phyloP scores from a whole-genome alignment of 352 stramenopile species.

The Globisporangium lucens region DNA sequence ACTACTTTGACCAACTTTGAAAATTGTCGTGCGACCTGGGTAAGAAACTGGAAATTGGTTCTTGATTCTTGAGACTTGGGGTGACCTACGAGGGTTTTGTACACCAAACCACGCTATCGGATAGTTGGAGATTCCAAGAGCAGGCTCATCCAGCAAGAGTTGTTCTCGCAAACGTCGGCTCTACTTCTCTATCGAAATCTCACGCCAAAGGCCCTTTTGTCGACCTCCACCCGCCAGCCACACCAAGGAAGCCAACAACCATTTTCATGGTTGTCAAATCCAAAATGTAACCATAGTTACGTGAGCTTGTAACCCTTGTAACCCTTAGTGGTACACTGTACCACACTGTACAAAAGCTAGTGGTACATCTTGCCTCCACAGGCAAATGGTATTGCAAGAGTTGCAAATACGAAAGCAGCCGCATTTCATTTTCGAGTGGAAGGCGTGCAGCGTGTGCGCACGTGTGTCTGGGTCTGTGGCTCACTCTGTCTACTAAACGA shows the following conservation, averaged over 20 bases:
- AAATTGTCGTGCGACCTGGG: not conserved
- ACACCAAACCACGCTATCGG: not conserved
- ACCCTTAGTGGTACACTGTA: not conserved
- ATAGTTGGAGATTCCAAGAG: not conserved
- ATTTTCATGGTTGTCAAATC: not conserved
- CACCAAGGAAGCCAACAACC: not conserved
- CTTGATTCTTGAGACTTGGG: not conserved
- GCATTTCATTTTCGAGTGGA: slow-evolving; percentile 1
- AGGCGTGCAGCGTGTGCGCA: not conserved
- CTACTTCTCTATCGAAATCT: too few relatives aligned
- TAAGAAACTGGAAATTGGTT: not conserved
- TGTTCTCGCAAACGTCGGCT: not conserved
- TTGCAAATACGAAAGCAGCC: not conserved
- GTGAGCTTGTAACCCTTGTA: not conserved
- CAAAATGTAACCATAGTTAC: not conserved
- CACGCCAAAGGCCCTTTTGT: too few relatives aligned
- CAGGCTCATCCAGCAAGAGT: not conserved
- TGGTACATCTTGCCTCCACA: not conserved
- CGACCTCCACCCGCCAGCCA: too few relatives aligned
- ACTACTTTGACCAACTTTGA: not conserved
- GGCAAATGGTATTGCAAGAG: not conserved
- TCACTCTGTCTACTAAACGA: not conserved
- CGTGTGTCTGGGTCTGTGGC: not conserved
- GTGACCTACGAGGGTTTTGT: not conserved
- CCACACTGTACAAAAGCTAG: not conserved